Conservation (phyloP, 148 eudicot genomes). For the Dysphania ambrosioides region DNA sequence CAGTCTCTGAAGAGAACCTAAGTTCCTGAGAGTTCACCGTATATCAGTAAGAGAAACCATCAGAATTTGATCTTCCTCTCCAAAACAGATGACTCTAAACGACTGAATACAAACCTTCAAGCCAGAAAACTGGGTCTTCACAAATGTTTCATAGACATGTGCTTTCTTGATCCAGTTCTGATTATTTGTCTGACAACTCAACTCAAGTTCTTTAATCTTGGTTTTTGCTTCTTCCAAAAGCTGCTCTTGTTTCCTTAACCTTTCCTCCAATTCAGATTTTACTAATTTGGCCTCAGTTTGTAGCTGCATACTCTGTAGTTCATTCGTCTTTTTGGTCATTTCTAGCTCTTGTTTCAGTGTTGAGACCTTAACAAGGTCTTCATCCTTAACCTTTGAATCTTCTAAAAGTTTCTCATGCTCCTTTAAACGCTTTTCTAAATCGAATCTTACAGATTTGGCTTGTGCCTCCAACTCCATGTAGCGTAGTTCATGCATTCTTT, state of each 20-base stretch:
- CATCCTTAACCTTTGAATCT: constrained; percentile 44
- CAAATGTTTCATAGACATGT: constrained; percentile 46
- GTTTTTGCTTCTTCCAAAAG: constrained; percentile 44
- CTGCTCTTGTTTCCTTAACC: constrained; percentile 45
- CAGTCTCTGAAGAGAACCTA: constrained; percentile 61
- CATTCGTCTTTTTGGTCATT: constrained; percentile 49
- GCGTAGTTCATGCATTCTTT: constrained; percentile 46
- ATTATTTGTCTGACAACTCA: constrained; percentile 39
- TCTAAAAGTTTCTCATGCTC: constrained; percentile 43
- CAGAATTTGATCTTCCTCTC: constrained; percentile 7
- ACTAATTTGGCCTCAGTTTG: constrained; percentile 40
- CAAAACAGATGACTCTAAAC: constrained; percentile 10
- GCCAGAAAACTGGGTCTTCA: constrained; percentile 61
- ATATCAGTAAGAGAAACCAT: constrained; percentile 15
- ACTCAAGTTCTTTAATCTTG: constrained; percentile 57
- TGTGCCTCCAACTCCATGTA: constrained; percentile 42
- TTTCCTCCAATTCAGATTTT: constrained; percentile 49
- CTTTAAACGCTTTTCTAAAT: constrained; percentile 53
- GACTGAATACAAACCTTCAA: constrained; percentile 44
- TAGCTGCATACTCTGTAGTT: constrained; percentile 38
- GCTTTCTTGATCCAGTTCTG: constrained; percentile 61
- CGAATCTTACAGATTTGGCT: constrained; percentile 34
- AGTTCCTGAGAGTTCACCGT: constrained; percentile 55
- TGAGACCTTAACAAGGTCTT: constrained; percentile 42
- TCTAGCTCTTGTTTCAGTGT: constrained; percentile 45